A percentile compares a stretch with the other conserved stretches of the same genome.
These are phyloP conservation scores for Daldinia vernicosa DNA, from an alignment of 495 filamentous ascomycete genomes.

Conservation along the genomic window DNA sequence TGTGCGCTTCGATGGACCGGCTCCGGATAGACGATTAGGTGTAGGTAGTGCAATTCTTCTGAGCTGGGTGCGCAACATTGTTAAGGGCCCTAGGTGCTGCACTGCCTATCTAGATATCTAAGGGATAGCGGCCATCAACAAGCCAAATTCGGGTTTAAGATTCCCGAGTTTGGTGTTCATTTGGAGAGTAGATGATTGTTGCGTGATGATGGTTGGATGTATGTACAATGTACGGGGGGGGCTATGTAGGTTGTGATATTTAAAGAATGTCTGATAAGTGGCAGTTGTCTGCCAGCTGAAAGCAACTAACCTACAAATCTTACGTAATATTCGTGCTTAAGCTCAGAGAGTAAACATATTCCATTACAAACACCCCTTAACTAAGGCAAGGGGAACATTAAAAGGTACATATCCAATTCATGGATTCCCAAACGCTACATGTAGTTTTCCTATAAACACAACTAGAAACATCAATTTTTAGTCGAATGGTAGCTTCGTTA, in stretches of 20 bases:
- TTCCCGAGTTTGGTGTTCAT: neutral
- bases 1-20: constrained; percentile 11
- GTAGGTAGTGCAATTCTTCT: constrained; percentile 20
- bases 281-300: constrained; percentile 2
- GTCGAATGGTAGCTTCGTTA: neutral
- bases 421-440: neutral
- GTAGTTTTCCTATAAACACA: constrained; percentile 9
- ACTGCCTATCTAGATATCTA: constrained; percentile 9
- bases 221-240: neutral
- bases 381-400: neutral
- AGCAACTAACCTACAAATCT: too few species aligned
- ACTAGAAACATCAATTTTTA: neutral
- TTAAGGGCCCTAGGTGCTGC: neutral
- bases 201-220: constrained; percentile 5
- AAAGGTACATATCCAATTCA: constrained; percentile 26
- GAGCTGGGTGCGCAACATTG: constrained; percentile 29
- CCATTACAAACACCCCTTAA: neutral
- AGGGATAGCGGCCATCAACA: constrained; percentile 14
- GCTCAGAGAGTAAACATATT: neutral
- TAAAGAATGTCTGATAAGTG: neutral
- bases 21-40: constrained; percentile 1
- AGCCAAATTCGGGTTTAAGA: neutral
- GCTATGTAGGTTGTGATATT: neutral
- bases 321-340: too few species aligned
- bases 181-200: constrained; percentile 2